Evolutionary conservation across 768 basidiomycete genomes (phyloP).

Genomic region (Amanita rubescens): DNA sequence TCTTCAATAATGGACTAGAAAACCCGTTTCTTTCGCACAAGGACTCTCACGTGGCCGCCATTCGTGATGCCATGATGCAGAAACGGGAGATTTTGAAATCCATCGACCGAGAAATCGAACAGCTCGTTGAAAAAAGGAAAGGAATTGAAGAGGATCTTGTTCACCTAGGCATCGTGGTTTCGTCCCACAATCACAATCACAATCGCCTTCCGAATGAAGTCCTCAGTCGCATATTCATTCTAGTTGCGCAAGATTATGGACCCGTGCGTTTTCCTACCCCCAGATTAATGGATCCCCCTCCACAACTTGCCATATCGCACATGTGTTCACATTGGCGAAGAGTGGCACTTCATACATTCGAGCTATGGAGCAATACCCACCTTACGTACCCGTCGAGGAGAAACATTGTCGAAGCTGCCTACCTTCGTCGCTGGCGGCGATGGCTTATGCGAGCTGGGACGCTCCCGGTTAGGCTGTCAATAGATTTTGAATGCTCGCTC

Average conservation of each 20-base stretch:
- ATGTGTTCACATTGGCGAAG: background rate
- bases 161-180: background rate
- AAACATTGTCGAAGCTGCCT: background rate
- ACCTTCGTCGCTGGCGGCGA: background rate
- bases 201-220: background rate
- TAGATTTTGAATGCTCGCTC: background rate
- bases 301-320: background rate
- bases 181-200: background rate
- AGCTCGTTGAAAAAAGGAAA: background rate
- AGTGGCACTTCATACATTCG: background rate
- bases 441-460: background rate
- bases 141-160: background rate
- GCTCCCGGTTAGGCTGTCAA: background rate
- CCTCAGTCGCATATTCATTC: background rate
- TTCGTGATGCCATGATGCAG: background rate
- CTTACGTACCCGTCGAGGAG: too few species aligned
- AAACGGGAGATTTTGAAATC: background rate
- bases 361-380: background rate
- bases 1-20: too few species aligned
- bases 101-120: background rate
- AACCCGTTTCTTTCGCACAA: too few species aligned
- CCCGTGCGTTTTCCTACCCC: background rate
- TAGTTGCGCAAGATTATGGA: background rate
- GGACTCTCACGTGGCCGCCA: too few species aligned
- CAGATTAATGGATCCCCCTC: background rate